Evolutionary conservation across 352 stramenopile genomes (phyloP).

Genomic region (Hyaloperonospora arabidopsidis): DNA sequence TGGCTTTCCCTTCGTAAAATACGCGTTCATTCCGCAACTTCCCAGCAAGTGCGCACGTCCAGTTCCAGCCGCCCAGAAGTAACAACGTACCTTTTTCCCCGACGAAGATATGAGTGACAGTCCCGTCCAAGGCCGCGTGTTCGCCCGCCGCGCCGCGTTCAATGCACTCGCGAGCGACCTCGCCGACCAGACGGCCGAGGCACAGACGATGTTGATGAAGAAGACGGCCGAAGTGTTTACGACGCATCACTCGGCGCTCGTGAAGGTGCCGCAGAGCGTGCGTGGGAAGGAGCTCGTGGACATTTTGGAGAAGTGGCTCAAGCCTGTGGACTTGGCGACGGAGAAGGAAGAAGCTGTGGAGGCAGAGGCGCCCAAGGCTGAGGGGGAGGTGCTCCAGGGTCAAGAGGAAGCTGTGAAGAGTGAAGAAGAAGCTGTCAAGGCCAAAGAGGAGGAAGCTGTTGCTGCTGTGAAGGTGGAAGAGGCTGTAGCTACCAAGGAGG

Average conservation of each 20-base stretch:
- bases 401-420: slow-evolving; percentile 15
- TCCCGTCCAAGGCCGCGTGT: slow-evolving; percentile 28
- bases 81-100: no score
- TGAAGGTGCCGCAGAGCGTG: slow-evolving; percentile 36
- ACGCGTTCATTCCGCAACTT: slow-evolving; percentile 27
- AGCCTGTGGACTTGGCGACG: slow-evolving; percentile 17
- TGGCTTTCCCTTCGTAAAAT: neutral
- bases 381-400: slow-evolving; percentile 14
- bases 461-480: neutral
- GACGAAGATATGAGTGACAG: slow-evolving; percentile 16
- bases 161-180: slow-evolving; percentile 25
- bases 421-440: slow-evolving; percentile 5
- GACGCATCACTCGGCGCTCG: slow-evolving; percentile 30
- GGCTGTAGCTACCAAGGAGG: slow-evolving; percentile 13
- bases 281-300: slow-evolving; percentile 43
- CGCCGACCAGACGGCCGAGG: slow-evolving; percentile 21
- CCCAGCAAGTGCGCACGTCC: slow-evolving; percentile 13
- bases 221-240: slow-evolving; percentile 40
- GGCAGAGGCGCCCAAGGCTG: neutral
- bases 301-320: slow-evolving; percentile 38
- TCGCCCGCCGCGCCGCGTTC: slow-evolving; percentile 20
- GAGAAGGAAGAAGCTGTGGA: slow-evolving; percentile 11
- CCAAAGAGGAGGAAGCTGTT: neutral
- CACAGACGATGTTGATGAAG: slow-evolving; percentile 31
- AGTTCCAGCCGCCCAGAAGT: neutral